Evolutionary conservation across 2,329 filamentous ascomycete genomes (phyloP), one percentile per base, ranked within the genome.

Genomic region (Fusarium torulosum): DNA sequence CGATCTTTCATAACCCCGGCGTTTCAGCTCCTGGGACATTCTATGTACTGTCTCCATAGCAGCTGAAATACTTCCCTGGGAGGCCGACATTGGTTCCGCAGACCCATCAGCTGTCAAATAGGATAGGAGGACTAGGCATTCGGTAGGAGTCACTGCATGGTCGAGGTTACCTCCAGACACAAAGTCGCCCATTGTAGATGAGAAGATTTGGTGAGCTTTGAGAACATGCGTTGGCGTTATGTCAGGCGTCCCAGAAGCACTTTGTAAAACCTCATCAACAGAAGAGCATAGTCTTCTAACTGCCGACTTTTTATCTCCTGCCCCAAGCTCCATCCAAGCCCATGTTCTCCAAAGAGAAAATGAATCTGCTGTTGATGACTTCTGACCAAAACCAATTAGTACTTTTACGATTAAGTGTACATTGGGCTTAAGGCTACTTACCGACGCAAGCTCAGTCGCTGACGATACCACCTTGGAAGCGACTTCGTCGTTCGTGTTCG

Each of bases 391-490:
- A 29, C 5, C 2, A 1, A 14, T 71, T 51, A 61, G 72, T 50
- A 66, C 33, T 35, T 11, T 17, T n/a, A 10, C 17, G 15, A 27
- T 17, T 41, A 25, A 20, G 4, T 2, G 10, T 3, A 4, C n/a
- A 14, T 1, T 7, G 8, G 10, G 14, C 5, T 1, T 7, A 27
- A 10, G 17, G 10, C 7, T 33, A 72, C 77, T 70, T 69, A 80
- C 79, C 41, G 72, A 69, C 11, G 73, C 53, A 13, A 79, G 71
- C 29, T 72, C 59, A 4, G 93, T 80, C 3, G 92, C 90, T 2
- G 90, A 90, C 2, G 83, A 76, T 71, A 95, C 86, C 1, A 96
- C 88, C 51, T 87, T 88, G 21, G 83, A 79, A 6, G 91, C 89
- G 45, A 87, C 80, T 1, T 86, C 82, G 2, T 75, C 69, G 23